Evolutionary conservation across 179 eudicot species (phyloP).

Genomic region (Spinacia oleracea): DNA sequence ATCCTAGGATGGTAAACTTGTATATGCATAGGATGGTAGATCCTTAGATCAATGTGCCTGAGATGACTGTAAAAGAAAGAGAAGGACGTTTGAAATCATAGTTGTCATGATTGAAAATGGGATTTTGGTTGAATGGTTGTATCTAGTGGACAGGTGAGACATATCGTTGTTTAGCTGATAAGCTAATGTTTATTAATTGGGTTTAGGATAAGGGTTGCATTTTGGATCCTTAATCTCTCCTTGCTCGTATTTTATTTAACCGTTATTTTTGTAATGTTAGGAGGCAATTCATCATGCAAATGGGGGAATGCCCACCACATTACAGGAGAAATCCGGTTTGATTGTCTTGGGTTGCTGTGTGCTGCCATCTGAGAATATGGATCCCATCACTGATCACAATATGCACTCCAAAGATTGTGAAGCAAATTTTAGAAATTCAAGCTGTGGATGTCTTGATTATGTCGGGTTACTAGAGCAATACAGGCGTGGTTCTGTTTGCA

Average conservation of each 20-base stretch:
- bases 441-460: conserved; percentile 41
- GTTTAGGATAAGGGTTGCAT: not conserved
- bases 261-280: conserved; percentile 43
- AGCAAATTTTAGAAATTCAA: conserved; percentile 31
- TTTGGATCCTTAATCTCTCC: not conserved
- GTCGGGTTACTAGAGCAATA: conserved; percentile 39
- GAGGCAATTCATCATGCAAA: conserved; percentile 49
- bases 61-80: not conserved
- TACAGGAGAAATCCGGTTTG: conserved; percentile 64
- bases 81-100: not conserved
- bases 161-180: not conserved
- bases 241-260: not conserved
- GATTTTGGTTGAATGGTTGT: not conserved
- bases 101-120: not conserved
- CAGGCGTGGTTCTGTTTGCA: conserved; percentile 29
- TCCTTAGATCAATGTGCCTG: not conserved
- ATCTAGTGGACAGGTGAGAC: not conserved
- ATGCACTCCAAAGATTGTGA: conserved; percentile 8
- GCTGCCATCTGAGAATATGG: conserved; percentile 30
- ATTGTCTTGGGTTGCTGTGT: conserved; percentile 63
- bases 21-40: not conserved
- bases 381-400: conserved; percentile 24
- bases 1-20: not conserved
- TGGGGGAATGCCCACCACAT: conserved; percentile 53
- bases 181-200: not conserved